Conservation (phyloP, 2,329 filamentous ascomycete species). For the Penicillium sp. region DNA sequence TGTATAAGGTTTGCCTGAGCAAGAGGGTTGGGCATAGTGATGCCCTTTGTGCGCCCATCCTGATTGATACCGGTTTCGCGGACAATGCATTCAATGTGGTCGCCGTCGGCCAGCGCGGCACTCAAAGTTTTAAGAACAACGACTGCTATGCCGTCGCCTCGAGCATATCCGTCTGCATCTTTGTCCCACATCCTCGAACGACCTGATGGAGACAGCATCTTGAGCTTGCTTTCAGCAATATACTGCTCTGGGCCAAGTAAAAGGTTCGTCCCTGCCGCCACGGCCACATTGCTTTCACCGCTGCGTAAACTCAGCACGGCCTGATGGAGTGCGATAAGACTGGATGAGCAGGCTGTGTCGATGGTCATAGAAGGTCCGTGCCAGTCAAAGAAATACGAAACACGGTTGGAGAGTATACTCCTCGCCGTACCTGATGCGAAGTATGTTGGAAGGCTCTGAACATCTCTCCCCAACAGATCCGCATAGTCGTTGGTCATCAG, state of each 20-base stretch:
- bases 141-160: conserved; percentile 55
- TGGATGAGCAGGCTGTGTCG: conserved; percentile 51
- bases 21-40: conserved; percentile 37
- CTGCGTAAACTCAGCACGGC: conserved; percentile 33
- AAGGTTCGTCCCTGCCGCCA: conserved; percentile 30
- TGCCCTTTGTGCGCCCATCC: conserved; percentile 38
- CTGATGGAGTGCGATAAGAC: conserved; percentile 40
- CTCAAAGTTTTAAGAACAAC: conserved; percentile 55
- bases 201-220: conserved; percentile 55
- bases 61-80: conserved; percentile 39
- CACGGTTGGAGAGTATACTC: conserved; percentile 43
- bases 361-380: conserved; percentile 46
- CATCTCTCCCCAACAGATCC: conserved; percentile 24
- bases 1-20: conserved; percentile 46
- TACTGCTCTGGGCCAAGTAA: conserved; percentile 34
- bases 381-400: conserved; percentile 42
- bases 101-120: conserved; percentile 50
- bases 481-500: conserved; percentile 32
- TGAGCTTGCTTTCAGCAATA: conserved; percentile 33
- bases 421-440: conserved; percentile 36
- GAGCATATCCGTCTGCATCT: conserved; percentile 52
- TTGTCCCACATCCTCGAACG: conserved; percentile 53
- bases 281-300: conserved; percentile 29
- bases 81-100: conserved; percentile 46
- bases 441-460: conserved; percentile 26